Evolutionary conservation across 805 yeast genomes (phyloP).

Genomic region (Saccharomycopsis sp.): DNA sequence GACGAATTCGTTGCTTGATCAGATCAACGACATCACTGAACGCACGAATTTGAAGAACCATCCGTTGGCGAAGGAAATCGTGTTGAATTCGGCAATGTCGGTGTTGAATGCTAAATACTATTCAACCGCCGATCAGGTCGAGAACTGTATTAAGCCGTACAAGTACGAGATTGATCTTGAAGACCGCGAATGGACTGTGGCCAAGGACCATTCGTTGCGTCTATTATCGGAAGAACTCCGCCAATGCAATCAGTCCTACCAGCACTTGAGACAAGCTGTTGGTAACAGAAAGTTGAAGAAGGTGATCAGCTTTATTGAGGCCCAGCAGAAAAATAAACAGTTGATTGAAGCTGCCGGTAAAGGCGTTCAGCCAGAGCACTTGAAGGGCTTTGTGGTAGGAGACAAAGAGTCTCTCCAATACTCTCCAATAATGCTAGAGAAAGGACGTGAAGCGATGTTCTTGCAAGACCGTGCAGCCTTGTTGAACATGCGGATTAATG

Average conservation of each 20-base stretch:
- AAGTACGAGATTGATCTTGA: constrained; percentile 96
- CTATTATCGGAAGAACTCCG: constrained; percentile 77
- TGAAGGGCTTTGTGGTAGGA: no score
- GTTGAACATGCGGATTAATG: constrained; percentile 66
- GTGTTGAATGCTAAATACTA: constrained; percentile 75
- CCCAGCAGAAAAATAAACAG: constrained; percentile 27
- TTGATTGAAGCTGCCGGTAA: no score
- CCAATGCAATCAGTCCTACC: constrained; percentile 67
- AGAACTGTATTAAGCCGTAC: constrained; percentile 95
- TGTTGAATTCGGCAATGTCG: constrained; percentile 75
- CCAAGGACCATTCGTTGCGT: constrained; percentile 70
- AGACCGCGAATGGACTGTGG: constrained; percentile 84
- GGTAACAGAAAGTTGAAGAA: constrained; percentile 83
- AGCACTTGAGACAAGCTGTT: constrained; percentile 54
- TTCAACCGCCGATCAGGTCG: constrained; percentile 97
- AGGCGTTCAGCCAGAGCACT: constrained; percentile 20
- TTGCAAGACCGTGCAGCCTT: constrained; percentile 66
- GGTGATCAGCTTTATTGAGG: constrained; percentile 61
- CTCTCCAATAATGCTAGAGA: constrained; percentile 62
- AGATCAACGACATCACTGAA: constrained; percentile 66
- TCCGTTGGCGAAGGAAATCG: constrained; percentile 77
- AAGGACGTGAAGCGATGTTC: constrained; percentile 82
- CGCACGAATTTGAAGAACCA: constrained; percentile 74
- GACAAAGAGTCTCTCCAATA: constrained; percentile 77
- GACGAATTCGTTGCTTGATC: constrained; percentile 72